Base-by-base conservation (phyloP, 2,329 filamentous ascomycete species). In the Pseudogymnoascus sp. region DNA sequence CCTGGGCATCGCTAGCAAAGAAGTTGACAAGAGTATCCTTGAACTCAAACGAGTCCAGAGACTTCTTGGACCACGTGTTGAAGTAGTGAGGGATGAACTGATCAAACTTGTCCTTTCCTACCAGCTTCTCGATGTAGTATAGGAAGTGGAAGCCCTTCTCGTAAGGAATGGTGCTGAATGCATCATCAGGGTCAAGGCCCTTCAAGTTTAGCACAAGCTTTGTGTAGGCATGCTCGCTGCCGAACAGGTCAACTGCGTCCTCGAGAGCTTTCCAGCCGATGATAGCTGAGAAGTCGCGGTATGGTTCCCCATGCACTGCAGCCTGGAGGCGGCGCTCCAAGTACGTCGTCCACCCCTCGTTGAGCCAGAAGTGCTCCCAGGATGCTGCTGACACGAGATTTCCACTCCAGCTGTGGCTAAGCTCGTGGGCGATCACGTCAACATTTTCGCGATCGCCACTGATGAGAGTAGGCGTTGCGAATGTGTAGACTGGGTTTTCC, bases 1-100 rank as follows among this genome's bases (percentile, higher is more conserved):
- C 78, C 28, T 82, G 80, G 2, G 81, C 75, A 69, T 96, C 89
- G 25, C 80, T 76, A 62, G 82, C 78, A 74, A 97, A 97, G 79
- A 96, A 97, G 65, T 89, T 83, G 36, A 96, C 73, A 59, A 97
- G 86, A 0, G 90, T 95, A 58, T 87, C 80, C 73, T 93, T 96
- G 82, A 99, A 99, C 70, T 97, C 90, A 68, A 89, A 96, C 1
- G 90, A 95, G 75, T 97, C 91, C 6, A 99, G 81, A 2, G 91
- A 96, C 74, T 91, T 93, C 70, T 84, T 83, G 62, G 89, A 86
- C 83, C 88, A 97, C 38, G 83, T 90, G 30, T 82, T 85, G 73
- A 97, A 97, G 77, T 97, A 97, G 74, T 96, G 86, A 14, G 92
- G 91, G 70, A 97, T 97, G 75, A 97, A 99, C 68, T 86, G 88